Base-by-base conservation (phyloP, 2,329 filamentous ascomycete genomes). In the Botrytis paeoniae region DNA sequence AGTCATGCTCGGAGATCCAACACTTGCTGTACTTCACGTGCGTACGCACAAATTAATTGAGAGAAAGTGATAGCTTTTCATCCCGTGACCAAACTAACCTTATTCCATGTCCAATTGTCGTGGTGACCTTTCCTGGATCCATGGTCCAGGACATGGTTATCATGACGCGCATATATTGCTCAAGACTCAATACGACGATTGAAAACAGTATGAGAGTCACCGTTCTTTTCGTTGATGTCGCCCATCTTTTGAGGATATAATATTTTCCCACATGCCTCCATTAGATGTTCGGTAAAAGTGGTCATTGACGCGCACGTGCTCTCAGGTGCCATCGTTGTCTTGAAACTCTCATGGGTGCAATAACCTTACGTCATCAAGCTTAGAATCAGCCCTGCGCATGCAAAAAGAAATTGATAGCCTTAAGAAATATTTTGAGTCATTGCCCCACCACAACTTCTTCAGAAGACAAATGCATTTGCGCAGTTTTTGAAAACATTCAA, bases 401-500 rank as follows among this genome's bases (percentile, higher is more conserved):
- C 10, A 66, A 66, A 66, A 57, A 32, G 29, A 59, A 64, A 43
- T 64, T 64, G 39, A 64, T 45, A 64, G 39, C 9, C 61, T 32
- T 45, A 9, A 63, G 61, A 43, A 68, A 68, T 68, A 68, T 68
- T 68, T 68, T 66, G 65, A 68, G 35, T 68, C 65, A 69, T 57
- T 69, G 48, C 65, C 48, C 48, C 65, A 57, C 65, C 48, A 69
- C 64, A n/a, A 66, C 32, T 57, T 69, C 20, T 43, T 57, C 18
- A 32, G 65, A 57, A 69, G 12, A 45, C 68, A 70, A 61, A 70
- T 70, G 54, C 20, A 45, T 65, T 43, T 71, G n/a, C 45, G 39
- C 45, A 57, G n/a, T 54, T 41, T 54, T 65, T 71, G 37, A 54
- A 54, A 51, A 25, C 10, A n/a, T 7, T 32, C 48, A 51, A 29